Evolutionary conservation across 352 stramenopile genomes (phyloP).

Genomic region (Phytophthora hybrid): DNA sequence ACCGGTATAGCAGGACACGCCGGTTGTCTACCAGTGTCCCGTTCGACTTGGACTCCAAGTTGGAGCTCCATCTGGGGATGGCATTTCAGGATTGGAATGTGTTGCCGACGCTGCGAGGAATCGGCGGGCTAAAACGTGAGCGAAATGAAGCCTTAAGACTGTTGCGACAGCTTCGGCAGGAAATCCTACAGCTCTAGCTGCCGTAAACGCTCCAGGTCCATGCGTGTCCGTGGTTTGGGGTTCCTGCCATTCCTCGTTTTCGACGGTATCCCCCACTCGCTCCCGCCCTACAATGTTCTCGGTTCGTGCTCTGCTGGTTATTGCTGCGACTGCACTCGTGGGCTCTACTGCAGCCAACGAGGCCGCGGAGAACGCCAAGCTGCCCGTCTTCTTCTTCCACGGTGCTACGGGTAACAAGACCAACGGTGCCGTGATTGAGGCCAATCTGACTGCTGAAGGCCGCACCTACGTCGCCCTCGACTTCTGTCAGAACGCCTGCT

Average conservation of each 20-base stretch:
- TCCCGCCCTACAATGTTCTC: slow-evolving; percentile 27
- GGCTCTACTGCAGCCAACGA: slow-evolving; percentile 27
- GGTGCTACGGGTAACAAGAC: slow-evolving; percentile 48
- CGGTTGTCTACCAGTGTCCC: slow-evolving; percentile 33
- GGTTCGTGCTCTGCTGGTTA: slow-evolving; percentile 27
- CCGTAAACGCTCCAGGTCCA: slow-evolving; percentile 6
- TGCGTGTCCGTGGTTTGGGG: too few species aligned
- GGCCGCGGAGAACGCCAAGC: slow-evolving; percentile 23
- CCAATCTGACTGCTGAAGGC: slow-evolving; percentile 51
- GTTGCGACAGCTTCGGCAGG: slow-evolving; percentile 18
- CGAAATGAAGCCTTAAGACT: slow-evolving; percentile 14
- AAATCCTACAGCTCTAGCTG: slow-evolving; percentile 15
- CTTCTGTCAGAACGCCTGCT: slow-evolving; percentile 59
- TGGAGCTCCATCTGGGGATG: slow-evolving; percentile 28
- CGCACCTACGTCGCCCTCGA: slow-evolving; percentile 52
- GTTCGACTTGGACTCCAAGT: too few species aligned
- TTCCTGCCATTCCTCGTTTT: slow-evolving; percentile 35
- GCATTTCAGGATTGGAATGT: slow-evolving; percentile 25
- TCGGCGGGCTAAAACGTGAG: neutral
- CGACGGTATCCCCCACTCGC: slow-evolving; percentile 15
- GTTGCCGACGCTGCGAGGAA: slow-evolving; percentile 23
- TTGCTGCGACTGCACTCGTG: slow-evolving; percentile 18
- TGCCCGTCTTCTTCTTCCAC: slow-evolving; percentile 70
- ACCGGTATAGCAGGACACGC: slow-evolving; percentile 19
- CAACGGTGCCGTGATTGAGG: slow-evolving; percentile 43